These are phyloP conservation scores for Paecilomyces sp. DNA, from an alignment of 2,329 filamentous ascomycete genomes.

Conservation along the genomic window DNA sequence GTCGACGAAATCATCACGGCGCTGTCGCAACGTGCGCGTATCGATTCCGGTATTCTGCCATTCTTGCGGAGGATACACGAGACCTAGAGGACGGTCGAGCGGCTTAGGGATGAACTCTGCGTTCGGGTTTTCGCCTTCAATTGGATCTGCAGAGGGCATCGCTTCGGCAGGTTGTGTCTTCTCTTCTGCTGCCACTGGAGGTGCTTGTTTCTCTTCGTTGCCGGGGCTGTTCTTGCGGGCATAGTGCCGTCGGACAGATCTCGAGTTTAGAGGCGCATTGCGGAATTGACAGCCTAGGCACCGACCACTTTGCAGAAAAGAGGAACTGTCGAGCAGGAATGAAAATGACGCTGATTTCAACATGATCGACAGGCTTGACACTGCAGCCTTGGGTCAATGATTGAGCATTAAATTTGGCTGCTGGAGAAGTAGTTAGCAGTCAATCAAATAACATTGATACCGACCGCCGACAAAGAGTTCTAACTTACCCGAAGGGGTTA, in stretches of 20 bases:
- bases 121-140: slow-evolving; percentile 15
- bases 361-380: slow-evolving; percentile 14
- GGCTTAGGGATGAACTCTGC: slow-evolving; percentile 45
- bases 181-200: not conserved
- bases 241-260: slow-evolving; percentile 20
- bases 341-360: slow-evolving; percentile 19
- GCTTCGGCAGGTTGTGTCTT: not conserved
- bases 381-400: not conserved
- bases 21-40: slow-evolving; percentile 57
- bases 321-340: slow-evolving; percentile 14
- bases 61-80: slow-evolving; percentile 61
- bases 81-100: slow-evolving; percentile 70
- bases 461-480: not conserved
- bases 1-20: slow-evolving; percentile 71
- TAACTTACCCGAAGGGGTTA: not conserved
- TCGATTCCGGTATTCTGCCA: slow-evolving; percentile 82
- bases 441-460: not conserved
- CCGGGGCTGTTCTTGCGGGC: slow-evolving; percentile 13
- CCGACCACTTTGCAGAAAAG: slow-evolving; percentile 17
- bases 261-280: slow-evolving; percentile 14
- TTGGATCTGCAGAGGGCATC: not conserved
- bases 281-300: slow-evolving; percentile 31
- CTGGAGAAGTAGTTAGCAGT: not conserved
- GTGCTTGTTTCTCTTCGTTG: not conserved
- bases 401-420: not conserved